Evolutionary conservation across 192 early-diverging fungal genomes (phyloP).

Genomic region (Podila clonocystis): DNA sequence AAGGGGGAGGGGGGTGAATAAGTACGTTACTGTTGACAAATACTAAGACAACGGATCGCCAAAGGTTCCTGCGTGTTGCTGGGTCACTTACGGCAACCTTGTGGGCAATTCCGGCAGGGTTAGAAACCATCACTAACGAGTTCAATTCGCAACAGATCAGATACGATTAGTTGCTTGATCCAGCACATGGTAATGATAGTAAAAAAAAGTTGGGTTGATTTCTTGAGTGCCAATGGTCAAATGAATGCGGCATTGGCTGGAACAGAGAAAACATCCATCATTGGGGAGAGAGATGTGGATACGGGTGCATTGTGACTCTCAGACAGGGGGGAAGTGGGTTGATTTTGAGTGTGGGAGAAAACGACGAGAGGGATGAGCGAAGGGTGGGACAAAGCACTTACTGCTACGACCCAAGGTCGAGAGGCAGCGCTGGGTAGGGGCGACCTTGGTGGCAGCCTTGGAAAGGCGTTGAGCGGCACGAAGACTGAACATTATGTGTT

Average conservation of each 20-base stretch:
- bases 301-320: background rate
- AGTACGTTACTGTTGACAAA: background rate
- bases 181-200: background rate
- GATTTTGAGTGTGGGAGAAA: too few relatives aligned
- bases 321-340: too few relatives aligned
- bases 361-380: background rate
- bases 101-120: slow-evolving; percentile 43
- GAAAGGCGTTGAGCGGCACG: slow-evolving; percentile 48
- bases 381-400: slow-evolving; percentile 18
- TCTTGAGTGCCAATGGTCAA: too few relatives aligned
- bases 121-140: slow-evolving; percentile 45
- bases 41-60: background rate
- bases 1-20: background rate
- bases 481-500: slow-evolving; percentile 38
- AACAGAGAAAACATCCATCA: background rate
- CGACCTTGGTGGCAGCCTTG: slow-evolving; percentile 36
- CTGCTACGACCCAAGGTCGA: slow-evolving; percentile 53
- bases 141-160: background rate
- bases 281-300: background rate
- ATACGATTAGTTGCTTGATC: background rate
- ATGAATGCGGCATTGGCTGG: background rate
- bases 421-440: slow-evolving; percentile 50
- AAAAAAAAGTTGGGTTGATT: background rate
- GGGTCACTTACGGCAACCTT: slow-evolving; percentile 43
- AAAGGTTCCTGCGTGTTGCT: too few relatives aligned